These are phyloP conservation scores for Fusarium scirpi DNA, from an alignment of 2,329 filamentous ascomycete species.

Conservation along the genomic window DNA sequence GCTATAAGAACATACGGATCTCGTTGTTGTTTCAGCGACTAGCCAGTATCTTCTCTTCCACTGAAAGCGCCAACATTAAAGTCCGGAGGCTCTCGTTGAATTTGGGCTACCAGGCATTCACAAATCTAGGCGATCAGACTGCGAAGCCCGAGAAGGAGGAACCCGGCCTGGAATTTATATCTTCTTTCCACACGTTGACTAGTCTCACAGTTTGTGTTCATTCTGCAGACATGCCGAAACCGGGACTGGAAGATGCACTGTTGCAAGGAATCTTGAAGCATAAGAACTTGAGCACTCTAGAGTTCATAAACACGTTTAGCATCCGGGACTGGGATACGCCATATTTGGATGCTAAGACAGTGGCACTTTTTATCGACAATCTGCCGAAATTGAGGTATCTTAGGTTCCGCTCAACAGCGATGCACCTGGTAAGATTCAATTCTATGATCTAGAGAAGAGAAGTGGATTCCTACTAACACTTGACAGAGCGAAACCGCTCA, in stretches of 20 bases:
- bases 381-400: slow-evolving; percentile 23
- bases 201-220: slow-evolving; percentile 13
- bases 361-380: slow-evolving; percentile 19
- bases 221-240: neutral
- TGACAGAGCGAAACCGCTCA: slow-evolving; percentile 22
- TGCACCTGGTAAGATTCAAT: slow-evolving; percentile 14
- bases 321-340: slow-evolving; percentile 1
- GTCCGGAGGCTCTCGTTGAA: slow-evolving; percentile 11
- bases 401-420: slow-evolving; percentile 14
- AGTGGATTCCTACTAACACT: neutral
- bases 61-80: neutral
- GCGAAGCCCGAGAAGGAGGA: neutral
- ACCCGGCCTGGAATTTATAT: slow-evolving; percentile 15
- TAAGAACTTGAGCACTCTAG: slow-evolving; percentile 18
- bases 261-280: slow-evolving; percentile 37
- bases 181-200: slow-evolving; percentile 33
- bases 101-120: neutral
- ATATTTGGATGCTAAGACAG: slow-evolving; percentile 14
- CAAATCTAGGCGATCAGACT: accelerated
- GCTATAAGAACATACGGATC: neutral
- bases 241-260: slow-evolving; percentile 11
- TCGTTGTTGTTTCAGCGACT: slow-evolving; percentile 10
- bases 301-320: neutral
- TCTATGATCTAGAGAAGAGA: accelerated
- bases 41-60: neutral